These are phyloP conservation scores for Plasmodium chabaudi DNA, from an alignment of 169 alveolate species.

Conservation along the genomic window DNA sequence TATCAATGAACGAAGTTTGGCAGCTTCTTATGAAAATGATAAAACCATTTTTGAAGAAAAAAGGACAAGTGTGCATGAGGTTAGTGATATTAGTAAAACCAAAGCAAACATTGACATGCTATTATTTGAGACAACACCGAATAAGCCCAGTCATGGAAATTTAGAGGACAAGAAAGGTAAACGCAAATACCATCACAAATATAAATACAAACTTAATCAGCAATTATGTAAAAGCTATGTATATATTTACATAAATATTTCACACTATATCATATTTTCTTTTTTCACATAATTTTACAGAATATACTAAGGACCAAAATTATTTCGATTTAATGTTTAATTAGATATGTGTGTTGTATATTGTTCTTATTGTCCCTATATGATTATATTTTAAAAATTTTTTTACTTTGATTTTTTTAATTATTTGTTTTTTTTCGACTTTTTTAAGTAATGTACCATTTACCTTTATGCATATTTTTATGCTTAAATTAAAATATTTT, in stretches of 20 bases:
- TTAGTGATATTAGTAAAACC: constrained; percentile 4
- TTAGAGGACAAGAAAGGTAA: constrained; percentile 31
- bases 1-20: background rate
- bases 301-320: constrained; percentile 28
- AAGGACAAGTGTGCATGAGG: constrained; percentile 5
- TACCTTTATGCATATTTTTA: background rate
- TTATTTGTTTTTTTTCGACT: background rate
- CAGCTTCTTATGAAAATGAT: constrained; percentile 13
- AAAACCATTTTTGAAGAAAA: constrained; percentile 21
- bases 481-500: no score
- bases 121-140: constrained; percentile 54
- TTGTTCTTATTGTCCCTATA: background rate
- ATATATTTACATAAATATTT: background rate
- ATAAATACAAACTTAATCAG: background rate
- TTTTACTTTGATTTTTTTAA: background rate
- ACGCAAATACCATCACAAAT: background rate
- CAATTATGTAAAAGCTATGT: background rate
- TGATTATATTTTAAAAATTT: background rate
- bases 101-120: constrained; percentile 61
- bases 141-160: constrained; percentile 26
- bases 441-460: background rate
- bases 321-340: constrained; percentile 43
- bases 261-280: background rate
- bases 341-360: constrained; percentile 6
- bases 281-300: constrained; percentile 15